Conservation (phyloP, 352 stramenopile species). For the Pythium plurisporium region DNA sequence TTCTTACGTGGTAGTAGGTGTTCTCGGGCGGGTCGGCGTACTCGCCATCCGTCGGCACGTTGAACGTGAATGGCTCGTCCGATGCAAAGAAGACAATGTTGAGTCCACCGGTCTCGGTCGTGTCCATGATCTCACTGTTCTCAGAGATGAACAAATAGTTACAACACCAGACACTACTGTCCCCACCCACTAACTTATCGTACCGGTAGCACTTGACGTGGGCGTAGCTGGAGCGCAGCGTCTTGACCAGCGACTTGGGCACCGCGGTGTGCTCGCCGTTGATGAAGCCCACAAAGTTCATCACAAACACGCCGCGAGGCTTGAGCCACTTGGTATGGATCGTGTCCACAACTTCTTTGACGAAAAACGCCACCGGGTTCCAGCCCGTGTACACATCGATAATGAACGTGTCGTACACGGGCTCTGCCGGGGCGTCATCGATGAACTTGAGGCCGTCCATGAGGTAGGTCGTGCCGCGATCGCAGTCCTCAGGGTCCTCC, state of each 20-base stretch:
- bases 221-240: constrained; percentile 56
- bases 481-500: constrained; percentile 35
- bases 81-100: constrained; percentile 83
- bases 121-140: constrained; percentile 45
- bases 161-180: too few species aligned
- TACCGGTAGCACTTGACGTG: constrained; percentile 64
- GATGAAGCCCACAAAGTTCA: constrained; percentile 78
- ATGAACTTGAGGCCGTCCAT: constrained; percentile 67
- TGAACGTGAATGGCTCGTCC: constrained; percentile 60
- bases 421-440: constrained; percentile 27
- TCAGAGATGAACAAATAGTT: neutral
- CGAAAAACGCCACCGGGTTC: constrained; percentile 70
- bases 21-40: constrained; percentile 41
- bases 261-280: constrained; percentile 42
- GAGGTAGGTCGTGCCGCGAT: constrained; percentile 50
- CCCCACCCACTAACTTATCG: neutral
- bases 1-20: constrained; percentile 58
- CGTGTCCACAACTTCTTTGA: constrained; percentile 47
- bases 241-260: constrained; percentile 66
- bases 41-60: constrained; percentile 40
- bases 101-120: constrained; percentile 28
- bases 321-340: constrained; percentile 54
- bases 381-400: constrained; percentile 67
- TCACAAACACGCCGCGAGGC: constrained; percentile 51
- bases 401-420: constrained; percentile 53